Conservation (phyloP, 495 filamentous ascomycete genomes). For the Neohortaea acidophila region DNA sequence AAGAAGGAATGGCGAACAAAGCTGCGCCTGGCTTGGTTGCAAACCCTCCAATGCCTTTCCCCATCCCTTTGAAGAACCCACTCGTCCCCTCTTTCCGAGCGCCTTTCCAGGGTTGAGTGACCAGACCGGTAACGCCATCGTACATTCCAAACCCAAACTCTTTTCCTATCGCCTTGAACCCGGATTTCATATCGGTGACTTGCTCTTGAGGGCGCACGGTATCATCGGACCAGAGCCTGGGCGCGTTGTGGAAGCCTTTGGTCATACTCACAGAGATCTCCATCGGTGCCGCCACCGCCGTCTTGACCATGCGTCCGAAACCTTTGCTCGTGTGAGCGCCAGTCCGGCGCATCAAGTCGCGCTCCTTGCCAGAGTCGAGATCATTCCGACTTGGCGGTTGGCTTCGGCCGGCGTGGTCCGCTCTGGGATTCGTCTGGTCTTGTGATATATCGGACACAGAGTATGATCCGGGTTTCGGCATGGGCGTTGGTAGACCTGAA, state of each 20-base stretch:
- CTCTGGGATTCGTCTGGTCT: not conserved
- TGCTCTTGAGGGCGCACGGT: slow-evolving; percentile 6
- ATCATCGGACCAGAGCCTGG: slow-evolving; percentile 12
- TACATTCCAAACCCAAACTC: slow-evolving; percentile 4
- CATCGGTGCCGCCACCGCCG: slow-evolving; percentile 1
- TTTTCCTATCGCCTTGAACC: slow-evolving; percentile 9
- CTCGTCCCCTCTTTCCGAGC: slow-evolving; percentile 25
- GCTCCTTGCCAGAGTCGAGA: not conserved
- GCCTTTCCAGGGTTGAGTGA: slow-evolving; percentile 26
- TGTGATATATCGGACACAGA: not conserved
- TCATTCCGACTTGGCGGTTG: not conserved
- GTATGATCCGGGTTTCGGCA: not conserved
- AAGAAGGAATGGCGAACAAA: slow-evolving; percentile 50
- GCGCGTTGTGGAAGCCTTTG: slow-evolving; percentile 14
- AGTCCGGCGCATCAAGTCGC: not conserved
- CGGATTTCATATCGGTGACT: slow-evolving; percentile 10
- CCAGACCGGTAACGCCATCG: slow-evolving; percentile 22
- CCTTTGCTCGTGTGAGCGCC: slow-evolving; percentile 9
- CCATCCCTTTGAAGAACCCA: slow-evolving; percentile 29
- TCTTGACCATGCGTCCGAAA: slow-evolving; percentile 8
- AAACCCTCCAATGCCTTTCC: slow-evolving; percentile 24
- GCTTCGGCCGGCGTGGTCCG: not conserved
- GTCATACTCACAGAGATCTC: slow-evolving; percentile 3
- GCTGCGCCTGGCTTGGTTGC: slow-evolving; percentile 33
- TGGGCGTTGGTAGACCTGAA: not conserved